These are phyloP conservation scores for Hypoxylon intermedium DNA, from an alignment of 495 filamentous ascomycete species.

Conservation along the genomic window DNA sequence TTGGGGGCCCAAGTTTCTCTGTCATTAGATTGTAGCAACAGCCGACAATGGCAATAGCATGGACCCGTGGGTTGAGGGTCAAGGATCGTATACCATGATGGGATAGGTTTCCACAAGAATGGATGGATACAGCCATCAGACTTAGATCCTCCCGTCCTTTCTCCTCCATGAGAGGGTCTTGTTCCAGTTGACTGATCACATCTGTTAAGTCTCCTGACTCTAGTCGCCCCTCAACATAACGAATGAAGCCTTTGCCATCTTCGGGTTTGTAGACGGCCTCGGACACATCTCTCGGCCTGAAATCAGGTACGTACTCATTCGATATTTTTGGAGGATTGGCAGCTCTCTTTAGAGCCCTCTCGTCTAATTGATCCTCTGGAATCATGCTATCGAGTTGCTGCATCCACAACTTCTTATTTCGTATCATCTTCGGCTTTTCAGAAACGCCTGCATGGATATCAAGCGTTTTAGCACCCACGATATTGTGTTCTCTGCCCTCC, in stretches of 20 bases:
- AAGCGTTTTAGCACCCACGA: slow-evolving; percentile 80
- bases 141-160: slow-evolving; percentile 48
- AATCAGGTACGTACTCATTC: slow-evolving; percentile 49
- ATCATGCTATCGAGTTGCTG: slow-evolving; percentile 50
- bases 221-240: slow-evolving; percentile 67
- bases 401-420: slow-evolving; percentile 78
- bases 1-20: slow-evolving; percentile 84
- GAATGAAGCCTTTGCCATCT: slow-evolving; percentile 70
- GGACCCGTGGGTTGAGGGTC: slow-evolving; percentile 78
- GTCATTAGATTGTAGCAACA: slow-evolving; percentile 98
- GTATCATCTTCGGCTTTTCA: slow-evolving; percentile 68
- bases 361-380: slow-evolving; percentile 48
- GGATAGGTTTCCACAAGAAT: slow-evolving; percentile 96
- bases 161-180: slow-evolving; percentile 38
- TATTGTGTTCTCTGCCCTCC: slow-evolving; percentile 84
- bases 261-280: slow-evolving; percentile 54
- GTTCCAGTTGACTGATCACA: slow-evolving; percentile 55
- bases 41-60: slow-evolving; percentile 90
- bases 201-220: slow-evolving; percentile 66
- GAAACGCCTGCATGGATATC: slow-evolving; percentile 78
- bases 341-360: slow-evolving; percentile 49
- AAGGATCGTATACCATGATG: slow-evolving; percentile 92
- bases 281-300: slow-evolving; percentile 55
- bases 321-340: slow-evolving; percentile 45
- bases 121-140: slow-evolving; percentile 90